Percentiles rank a stretch among this genome's conserved stretches.
Conservation (phyloP, 2,329 filamentous ascomycete genomes). For the Cordyceps militaris region DNA sequence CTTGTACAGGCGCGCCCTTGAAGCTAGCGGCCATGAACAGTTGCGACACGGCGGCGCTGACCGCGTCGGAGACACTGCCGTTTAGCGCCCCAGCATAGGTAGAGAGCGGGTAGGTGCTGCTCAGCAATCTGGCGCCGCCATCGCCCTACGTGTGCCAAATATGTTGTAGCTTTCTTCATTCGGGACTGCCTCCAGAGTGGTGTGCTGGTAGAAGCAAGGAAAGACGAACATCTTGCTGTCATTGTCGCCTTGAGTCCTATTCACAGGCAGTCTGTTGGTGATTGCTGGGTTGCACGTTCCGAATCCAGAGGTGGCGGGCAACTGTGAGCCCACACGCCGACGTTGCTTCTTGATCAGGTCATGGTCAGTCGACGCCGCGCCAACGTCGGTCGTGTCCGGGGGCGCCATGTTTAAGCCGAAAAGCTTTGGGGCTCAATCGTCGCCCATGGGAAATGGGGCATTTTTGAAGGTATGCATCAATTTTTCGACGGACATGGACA, state of each 20-base stretch:
- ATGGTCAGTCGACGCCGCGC: background rate
- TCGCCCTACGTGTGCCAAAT: background rate
- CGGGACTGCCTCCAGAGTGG: background rate
- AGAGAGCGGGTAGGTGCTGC: background rate
- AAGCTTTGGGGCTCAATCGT: background rate
- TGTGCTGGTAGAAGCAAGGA: background rate
- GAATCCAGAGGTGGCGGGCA: background rate
- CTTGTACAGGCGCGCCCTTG: conserved; percentile 14
- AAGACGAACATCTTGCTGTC: background rate
- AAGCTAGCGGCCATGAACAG: conserved; percentile 14
- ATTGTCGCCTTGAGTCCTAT: background rate
- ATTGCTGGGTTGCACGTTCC: background rate
- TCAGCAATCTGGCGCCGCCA: background rate
- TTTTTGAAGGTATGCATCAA: background rate
- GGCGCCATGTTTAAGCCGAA: background rate
- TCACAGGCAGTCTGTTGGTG: background rate
- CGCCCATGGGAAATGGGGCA: background rate
- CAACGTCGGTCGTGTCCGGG: background rate
- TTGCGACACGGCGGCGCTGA: conserved; percentile 13
- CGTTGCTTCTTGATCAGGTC: background rate
- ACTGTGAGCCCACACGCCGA: background rate
- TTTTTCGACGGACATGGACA: background rate
- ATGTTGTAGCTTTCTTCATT: background rate
- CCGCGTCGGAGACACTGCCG: background rate
- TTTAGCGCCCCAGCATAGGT: background rate